Conservation (phyloP, 345 rosid species). For the Bruguiera gymnorhiza region DNA sequence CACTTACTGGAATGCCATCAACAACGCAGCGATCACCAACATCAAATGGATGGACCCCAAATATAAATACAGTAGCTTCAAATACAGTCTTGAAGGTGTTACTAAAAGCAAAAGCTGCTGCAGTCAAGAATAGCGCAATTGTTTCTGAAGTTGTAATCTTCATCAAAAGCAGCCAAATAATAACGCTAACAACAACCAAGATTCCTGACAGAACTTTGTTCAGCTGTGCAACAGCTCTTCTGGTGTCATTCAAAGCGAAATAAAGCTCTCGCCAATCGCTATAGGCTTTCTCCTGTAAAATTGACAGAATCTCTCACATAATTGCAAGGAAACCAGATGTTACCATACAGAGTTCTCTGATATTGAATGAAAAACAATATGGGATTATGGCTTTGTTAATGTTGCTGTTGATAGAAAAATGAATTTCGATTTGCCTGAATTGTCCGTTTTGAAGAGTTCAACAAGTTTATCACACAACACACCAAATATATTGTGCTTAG, state of each 20-base stretch:
- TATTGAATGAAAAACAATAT: no score
- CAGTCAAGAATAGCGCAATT: conserved; percentile 53
- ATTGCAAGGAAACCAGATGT: conserved; percentile 36
- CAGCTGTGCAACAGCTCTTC: conserved; percentile 66
- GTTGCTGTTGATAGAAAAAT: background rate
- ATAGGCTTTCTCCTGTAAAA: conserved; percentile 54
- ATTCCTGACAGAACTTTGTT: conserved; percentile 48
- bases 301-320: background rate
- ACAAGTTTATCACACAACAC: background rate
- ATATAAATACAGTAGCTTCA: conserved; percentile 63
- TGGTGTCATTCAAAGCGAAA: conserved; percentile 58
- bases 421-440: background rate
- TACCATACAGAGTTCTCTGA: conserved; percentile 20
- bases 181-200: conserved; percentile 30
- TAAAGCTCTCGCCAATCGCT: conserved; percentile 48
- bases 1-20: conserved; percentile 59
- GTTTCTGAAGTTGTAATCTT: conserved; percentile 53
- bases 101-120: conserved; percentile 58
- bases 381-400: no score
- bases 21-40: conserved; percentile 80
- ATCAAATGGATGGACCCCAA: conserved; percentile 79
- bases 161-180: conserved; percentile 59
- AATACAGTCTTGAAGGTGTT: conserved; percentile 70
- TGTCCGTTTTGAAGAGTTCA: background rate
- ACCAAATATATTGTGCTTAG: background rate